Conservation (phyloP, 1,139 yeast genomes). For the Ogataea hybrid region DNA sequence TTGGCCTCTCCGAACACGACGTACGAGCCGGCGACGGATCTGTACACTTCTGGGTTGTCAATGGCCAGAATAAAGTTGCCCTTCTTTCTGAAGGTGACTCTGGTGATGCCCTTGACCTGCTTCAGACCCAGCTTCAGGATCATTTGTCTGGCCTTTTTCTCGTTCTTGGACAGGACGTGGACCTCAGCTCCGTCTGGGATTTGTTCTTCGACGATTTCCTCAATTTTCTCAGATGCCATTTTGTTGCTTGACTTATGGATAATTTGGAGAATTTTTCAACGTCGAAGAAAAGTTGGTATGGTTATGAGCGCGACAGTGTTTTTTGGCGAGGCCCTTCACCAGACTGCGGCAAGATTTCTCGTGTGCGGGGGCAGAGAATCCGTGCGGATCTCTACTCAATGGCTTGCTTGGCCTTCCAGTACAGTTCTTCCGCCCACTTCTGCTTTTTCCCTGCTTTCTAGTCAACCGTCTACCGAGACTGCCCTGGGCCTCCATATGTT, state of each 20-base stretch:
- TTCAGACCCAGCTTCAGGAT: constrained; percentile 88
- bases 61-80: constrained; percentile 92
- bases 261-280: constrained; percentile 12
- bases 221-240: constrained; percentile 43
- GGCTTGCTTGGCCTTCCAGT: no score
- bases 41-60: constrained; percentile 94
- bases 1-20: constrained; percentile 98
- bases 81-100: constrained; percentile 96
- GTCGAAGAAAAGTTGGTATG: constrained; percentile 5
- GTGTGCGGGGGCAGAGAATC: no score
- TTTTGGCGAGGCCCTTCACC: no score
- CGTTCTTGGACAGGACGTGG: constrained; percentile 82
- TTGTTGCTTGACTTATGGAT: constrained; percentile 13
- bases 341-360: no score
- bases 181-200: constrained; percentile 91
- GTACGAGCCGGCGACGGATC: constrained; percentile 90
- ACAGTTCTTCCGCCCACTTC: no score
- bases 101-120: constrained; percentile 87
- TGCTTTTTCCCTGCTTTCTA: no score
- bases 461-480: background rate
- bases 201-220: constrained; percentile 39
- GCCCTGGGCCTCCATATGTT: background rate
- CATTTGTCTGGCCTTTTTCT: constrained; percentile 93
- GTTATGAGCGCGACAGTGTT: constrained; percentile 10
- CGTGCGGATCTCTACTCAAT: no score